Base-by-base conservation (phyloP, 257 asterid species). In the Dorcoceras hygrometricum region DNA sequence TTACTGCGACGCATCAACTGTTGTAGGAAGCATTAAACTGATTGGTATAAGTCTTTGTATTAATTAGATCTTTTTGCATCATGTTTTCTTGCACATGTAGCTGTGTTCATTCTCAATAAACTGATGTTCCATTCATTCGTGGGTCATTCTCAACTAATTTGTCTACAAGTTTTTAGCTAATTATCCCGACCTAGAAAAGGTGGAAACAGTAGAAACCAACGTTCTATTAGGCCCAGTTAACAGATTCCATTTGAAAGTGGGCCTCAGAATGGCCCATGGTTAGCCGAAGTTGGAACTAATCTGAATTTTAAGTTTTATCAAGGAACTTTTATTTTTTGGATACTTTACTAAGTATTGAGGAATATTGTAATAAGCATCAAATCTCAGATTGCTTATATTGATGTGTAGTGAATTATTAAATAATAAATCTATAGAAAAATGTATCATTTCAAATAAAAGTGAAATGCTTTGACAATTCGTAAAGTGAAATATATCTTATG, bases 1-100 rank as follows among this genome's bases (percentile, higher is more conserved):
- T 62, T 71, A 69, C 69, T 68, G 69, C 68, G 66, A 66, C 71
- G 69, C 65, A 59, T 63, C 57, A 66, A 48, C 70, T 57, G 71
- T 54, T 61, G 22, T n/a, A 66, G 62, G 34, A 39, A 69, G 70
- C 60, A 57, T 60, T 61, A 23, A 56, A 28, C 59, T 64, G 70
- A 71, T 74, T 68, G 64, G 57, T 63, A 58, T 46, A 43, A 59
- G 64, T 71, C 66, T 50, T n/a, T 71, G 70, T 66, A 36, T 57
- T 71, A 25, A 58, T 58, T 59, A 64, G 67, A 71, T 59, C 64
- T 39, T 32, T 66, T 57, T 66, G 22, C 57, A 34, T 51, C 68
- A 11, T 27, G 28, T 65, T 63, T 36, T 25, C 29, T 57, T 67
- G 67, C 77, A 69, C 19, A 19, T 60, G 39, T 73, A 65, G 55